Base-by-base conservation (phyloP, 306 rosid genomes). In the Medicago arabica region DNA sequence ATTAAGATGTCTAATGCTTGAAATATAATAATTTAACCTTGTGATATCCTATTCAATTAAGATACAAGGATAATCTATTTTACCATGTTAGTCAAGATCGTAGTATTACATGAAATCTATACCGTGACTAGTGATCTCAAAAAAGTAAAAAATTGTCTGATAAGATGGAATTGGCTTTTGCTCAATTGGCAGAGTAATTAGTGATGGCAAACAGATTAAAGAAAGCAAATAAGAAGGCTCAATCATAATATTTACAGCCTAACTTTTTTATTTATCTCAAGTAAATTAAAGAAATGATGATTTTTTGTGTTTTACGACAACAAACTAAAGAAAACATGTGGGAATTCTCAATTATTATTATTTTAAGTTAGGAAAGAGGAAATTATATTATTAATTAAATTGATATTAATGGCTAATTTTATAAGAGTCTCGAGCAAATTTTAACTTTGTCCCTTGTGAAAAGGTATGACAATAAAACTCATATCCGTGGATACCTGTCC, bases 1-100 rank as follows among this genome's bases (percentile, higher is more conserved):
- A 74, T 16, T 41, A 44, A 59, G 9, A 18, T 36, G 15, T 54
- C 54, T 55, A 54, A 17, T 54, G 19, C 65, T 34, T 53, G 15
- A 28, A 15, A 74, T 15, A n/a, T 44, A 12, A 59, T 28, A 16
- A 36, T 49, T 49, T 36, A 73, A 63, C 69, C 13, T 15, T 39
- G 3, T 39, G 3, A 74, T 51, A 55, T 51, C 54, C 9, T 40
- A 16, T 43, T 58, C 69, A 43, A 44, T 47, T 36, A 6, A 62
- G 8, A 75, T 18, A 19, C 3, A 19, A n/a, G n/a, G 64, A 19
- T 63, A 64, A 64, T 38, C 41, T 34, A 61, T 61, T 10, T 74
- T 11, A 44, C 71, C 62, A 61, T 16, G 16, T 16, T n/a, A n/a
- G 70, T 74, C 61, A 59, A 74, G 36, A 44, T 61, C 34, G 31